These are phyloP conservation scores for Nothophoma quercina DNA, from an alignment of 2,329 filamentous ascomycete species.

Conservation along the genomic window DNA sequence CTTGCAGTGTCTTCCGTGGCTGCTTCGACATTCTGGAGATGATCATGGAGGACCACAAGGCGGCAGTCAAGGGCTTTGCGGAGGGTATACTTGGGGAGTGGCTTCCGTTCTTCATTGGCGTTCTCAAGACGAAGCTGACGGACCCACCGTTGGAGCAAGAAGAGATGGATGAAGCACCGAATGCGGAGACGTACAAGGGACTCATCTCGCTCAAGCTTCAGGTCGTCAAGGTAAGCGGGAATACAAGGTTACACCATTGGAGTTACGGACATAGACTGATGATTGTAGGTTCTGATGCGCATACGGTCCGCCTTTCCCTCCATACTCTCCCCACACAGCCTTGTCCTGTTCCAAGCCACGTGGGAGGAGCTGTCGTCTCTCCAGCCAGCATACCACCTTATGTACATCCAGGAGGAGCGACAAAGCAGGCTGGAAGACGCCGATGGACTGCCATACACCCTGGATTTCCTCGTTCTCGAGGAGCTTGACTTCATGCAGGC, in stretches of 20 bases:
- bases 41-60: constrained; percentile 91
- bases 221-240: constrained; percentile 73
- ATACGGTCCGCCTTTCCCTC: constrained; percentile 84
- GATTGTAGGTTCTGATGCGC: constrained; percentile 74
- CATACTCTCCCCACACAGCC: constrained; percentile 82
- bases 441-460: constrained; percentile 89
- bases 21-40: constrained; percentile 97
- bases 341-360: constrained; percentile 81
- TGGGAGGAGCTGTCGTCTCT: constrained; percentile 87
- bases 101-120: constrained; percentile 86
- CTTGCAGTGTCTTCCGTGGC: constrained; percentile 86
- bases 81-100: constrained; percentile 83
- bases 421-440: constrained; percentile 90
- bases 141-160: constrained; percentile 64
- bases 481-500: constrained; percentile 95
- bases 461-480: constrained; percentile 92
- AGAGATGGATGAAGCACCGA: constrained; percentile 61
- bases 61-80: constrained; percentile 85
- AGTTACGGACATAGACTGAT: constrained; percentile 46
- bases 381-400: constrained; percentile 75
- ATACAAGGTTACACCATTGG: neutral
- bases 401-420: constrained; percentile 85
- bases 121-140: constrained; percentile 78
- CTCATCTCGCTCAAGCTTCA: constrained; percentile 88
- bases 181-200: constrained; percentile 77